Evolutionary conservation across 352 stramenopile species (phyloP), one percentile per base, ranked within the genome.

Genomic region (Globisporangium barbulae): DNA sequence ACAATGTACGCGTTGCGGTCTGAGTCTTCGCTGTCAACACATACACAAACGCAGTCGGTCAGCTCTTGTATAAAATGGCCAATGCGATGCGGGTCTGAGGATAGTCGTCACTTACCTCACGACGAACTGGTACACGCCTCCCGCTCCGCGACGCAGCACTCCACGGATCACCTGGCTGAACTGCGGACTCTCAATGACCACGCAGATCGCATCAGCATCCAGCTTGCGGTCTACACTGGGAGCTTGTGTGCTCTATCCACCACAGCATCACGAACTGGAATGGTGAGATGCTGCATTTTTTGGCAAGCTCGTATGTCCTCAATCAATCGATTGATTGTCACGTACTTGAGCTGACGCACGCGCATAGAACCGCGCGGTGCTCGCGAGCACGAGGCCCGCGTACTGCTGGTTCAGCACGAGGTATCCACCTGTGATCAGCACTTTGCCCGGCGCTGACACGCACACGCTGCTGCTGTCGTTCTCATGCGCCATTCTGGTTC

Each of bases 371-470:
- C 96, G 84, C 37, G 96, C 93, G 8, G 93, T 96, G 13, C 87
- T 90, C 6, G 92, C 88, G 22, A 99, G 56, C 44, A 99, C 94
- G 0, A 98, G 71, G 0, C 96, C 96, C 6, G 79, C 61, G 73
- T 98, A 96, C 4, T 82, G 69, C 22, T 88, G 81, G 65, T 99
- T 90, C 31, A 99, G 79, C 31, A 99, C 91, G 13, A 98, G 72
- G 74, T 99, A 99, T 1, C 97, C 97, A 39, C 97, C 97, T 8
- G 92, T 96, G 48, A 99, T 71, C 39, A 99, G 78, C 54, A 98
- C 90, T 73, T 99, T 99, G n/a, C 97, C 97, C 6, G 97, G 96
- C 42, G 92, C 94, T 45, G 94, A 98, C 45, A 98, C 92, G 59
- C 83, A 68, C 63, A 81, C 45, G 25, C 31, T n/a, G 5, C 22